Evolutionary conservation across 2,329 filamentous ascomycete genomes (phyloP).

Genomic region (Biscogniauxia marginata): DNA sequence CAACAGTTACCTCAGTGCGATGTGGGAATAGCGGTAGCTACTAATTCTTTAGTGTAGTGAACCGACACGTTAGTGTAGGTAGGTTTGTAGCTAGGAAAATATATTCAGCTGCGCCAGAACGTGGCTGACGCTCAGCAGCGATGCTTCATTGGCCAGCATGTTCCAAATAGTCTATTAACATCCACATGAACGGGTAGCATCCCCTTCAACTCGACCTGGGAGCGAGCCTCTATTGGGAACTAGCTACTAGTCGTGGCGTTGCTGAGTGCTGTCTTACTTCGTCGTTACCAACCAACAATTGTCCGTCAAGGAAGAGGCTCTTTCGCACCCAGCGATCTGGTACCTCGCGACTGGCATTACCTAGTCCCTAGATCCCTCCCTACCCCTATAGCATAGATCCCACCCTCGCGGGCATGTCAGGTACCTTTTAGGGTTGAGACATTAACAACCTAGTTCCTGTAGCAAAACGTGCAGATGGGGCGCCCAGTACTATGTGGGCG

Average conservation of each 20-base stretch:
- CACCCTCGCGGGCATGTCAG: constrained; percentile 8
- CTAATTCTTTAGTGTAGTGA: not conserved
- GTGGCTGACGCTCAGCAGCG: constrained; percentile 13
- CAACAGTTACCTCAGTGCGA: not conserved
- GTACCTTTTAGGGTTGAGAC: not conserved
- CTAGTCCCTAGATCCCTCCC: constrained; percentile 5
- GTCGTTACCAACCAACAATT: constrained; percentile 16
- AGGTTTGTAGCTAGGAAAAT: constrained; percentile 13
- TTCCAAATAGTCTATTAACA: constrained; percentile 12
- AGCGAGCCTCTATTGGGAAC: constrained; percentile 25
- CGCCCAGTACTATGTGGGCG: not conserved
- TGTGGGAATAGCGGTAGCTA: not conserved
- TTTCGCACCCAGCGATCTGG: constrained; percentile 6
- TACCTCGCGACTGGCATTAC: constrained; percentile 9
- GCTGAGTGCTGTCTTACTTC: constrained; percentile 27
- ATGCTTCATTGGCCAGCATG: constrained; percentile 14
- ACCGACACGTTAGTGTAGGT: not conserved
- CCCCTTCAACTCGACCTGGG: constrained; percentile 24
- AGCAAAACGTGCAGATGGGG: not conserved
- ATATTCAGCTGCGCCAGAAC: constrained; percentile 22
- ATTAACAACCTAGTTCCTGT: not conserved
- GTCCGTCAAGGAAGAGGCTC: constrained; percentile 14
- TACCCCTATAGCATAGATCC: constrained; percentile 9
- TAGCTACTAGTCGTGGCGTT: constrained; percentile 28
- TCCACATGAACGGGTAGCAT: constrained; percentile 1